These are phyloP conservation scores for Aspergillus eucalypticola DNA, from an alignment of 2,329 filamentous ascomycete genomes.

Conservation along the genomic window DNA sequence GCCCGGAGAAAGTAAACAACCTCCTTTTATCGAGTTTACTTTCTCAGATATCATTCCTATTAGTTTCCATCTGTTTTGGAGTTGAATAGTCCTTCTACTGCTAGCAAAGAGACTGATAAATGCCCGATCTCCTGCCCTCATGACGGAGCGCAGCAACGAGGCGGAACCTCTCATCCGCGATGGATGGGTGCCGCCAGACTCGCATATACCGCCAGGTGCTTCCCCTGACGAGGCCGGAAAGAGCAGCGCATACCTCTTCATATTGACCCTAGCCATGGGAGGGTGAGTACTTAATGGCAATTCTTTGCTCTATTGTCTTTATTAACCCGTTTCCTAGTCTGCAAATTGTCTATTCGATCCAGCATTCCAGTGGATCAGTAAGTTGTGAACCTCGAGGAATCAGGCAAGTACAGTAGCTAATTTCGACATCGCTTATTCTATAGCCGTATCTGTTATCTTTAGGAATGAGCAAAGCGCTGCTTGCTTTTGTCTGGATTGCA, in stretches of 20 bases:
- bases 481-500: slow-evolving; percentile 83
- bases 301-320: not conserved
- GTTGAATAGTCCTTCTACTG: not conserved
- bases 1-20: not conserved
- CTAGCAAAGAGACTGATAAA: not conserved
- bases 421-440: not conserved
- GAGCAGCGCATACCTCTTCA: slow-evolving; percentile 78
- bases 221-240: slow-evolving; percentile 52
- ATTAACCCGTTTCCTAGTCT: slow-evolving; percentile 50
- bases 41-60: not conserved
- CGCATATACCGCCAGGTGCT: not conserved
- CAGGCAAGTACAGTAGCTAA: not conserved
- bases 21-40: not conserved
- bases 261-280: slow-evolving; percentile 81
- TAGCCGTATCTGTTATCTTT: slow-evolving; percentile 73
- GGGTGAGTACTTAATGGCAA: slow-evolving; percentile 48
- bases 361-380: slow-evolving; percentile 84
- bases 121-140: not conserved
- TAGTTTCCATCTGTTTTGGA: no score
- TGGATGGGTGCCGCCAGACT: not conserved
- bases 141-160: slow-evolving; percentile 3
- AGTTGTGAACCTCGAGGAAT: slow-evolving; percentile 25
- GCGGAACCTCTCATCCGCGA: slow-evolving; percentile 6
- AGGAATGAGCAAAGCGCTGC: slow-evolving; percentile 76
- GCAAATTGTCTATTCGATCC: slow-evolving; percentile 93